Evolutionary conservation across 1,284 basidiomycete species (phyloP).

Genomic region (Naganishia liquefaciens): DNA sequence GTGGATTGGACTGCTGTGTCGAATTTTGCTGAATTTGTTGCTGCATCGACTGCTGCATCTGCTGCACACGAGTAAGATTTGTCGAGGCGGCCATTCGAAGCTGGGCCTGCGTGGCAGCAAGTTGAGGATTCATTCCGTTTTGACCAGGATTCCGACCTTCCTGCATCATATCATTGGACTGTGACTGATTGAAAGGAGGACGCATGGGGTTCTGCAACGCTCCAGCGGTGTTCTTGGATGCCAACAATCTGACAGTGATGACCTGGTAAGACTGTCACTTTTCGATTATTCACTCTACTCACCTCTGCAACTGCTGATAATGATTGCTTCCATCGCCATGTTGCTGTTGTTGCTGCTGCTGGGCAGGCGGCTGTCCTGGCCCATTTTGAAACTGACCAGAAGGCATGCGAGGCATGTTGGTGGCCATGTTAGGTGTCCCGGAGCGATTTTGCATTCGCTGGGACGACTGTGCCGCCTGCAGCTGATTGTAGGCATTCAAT

Average conservation of each 20-base stretch:
- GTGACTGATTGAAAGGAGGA: conserved; percentile 13
- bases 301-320: conserved; percentile 27
- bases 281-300: background rate
- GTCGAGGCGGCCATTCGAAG: conserved; percentile 7
- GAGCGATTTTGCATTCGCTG: conserved; percentile 17
- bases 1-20: conserved; percentile 20
- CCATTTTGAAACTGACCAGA: conserved; percentile 3
- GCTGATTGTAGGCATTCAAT: conserved; percentile 10
- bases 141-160: conserved; percentile 7
- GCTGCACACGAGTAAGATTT: conserved; percentile 22
- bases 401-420: conserved; percentile 8
- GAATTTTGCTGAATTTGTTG: conserved; percentile 30
- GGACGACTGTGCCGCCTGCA: conserved; percentile 13
- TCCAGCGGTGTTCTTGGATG: conserved; percentile 24
- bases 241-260: conserved; percentile 1
- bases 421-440: conserved; percentile 4
- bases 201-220: conserved; percentile 15
- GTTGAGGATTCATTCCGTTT: conserved; percentile 24
- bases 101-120: conserved; percentile 16
- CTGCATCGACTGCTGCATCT: conserved; percentile 28
- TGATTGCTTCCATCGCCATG: conserved; percentile 22
- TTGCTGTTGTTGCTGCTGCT: conserved; percentile 17
- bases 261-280: background rate
- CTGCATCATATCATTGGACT: conserved; percentile 12
- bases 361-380: conserved; percentile 6